phyloP scores from a whole-genome alignment of 176 grass and related monocot genomes.

The Carex myosuroides region DNA sequence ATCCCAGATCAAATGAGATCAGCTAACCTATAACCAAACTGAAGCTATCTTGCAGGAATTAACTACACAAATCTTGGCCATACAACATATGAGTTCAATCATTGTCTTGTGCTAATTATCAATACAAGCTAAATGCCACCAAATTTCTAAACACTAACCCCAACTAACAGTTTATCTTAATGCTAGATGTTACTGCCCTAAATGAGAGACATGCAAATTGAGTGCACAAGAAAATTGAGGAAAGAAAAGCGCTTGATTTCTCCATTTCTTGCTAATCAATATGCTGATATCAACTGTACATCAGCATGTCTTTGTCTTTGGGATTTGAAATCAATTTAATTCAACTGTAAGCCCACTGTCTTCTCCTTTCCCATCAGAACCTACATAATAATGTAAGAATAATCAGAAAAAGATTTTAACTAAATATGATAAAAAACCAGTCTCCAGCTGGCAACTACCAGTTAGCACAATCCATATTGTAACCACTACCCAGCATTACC shows the following conservation, averaged over 20 bases:
- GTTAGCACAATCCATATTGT: background rate
- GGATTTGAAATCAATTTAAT: slow-evolving; percentile 10
- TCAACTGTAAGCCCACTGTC: slow-evolving; percentile 17
- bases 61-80: background rate
- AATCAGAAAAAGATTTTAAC: background rate
- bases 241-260: background rate
- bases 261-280: slow-evolving; percentile 15
- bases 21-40: background rate
- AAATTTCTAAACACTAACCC: background rate
- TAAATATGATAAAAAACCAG: background rate
- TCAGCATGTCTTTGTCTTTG: slow-evolving; percentile 3
- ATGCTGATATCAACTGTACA: slow-evolving; percentile 14
- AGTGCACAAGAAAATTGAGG: slow-evolving; percentile 12
- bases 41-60: background rate
- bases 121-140: background rate
- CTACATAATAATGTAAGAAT: background rate
- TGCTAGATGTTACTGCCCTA: slow-evolving; percentile 2
- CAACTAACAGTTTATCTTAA: background rate
- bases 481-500: background rate
- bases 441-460: background rate
- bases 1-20: background rate
- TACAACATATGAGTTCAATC: slow-evolving; percentile 2
- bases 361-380: slow-evolving; percentile 15
- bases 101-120: background rate
- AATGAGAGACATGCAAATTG: slow-evolving; percentile 7